Evolutionary conservation across 2,329 filamentous ascomycete genomes (phyloP).

Genomic region (Thermochaetoides dissita): DNA sequence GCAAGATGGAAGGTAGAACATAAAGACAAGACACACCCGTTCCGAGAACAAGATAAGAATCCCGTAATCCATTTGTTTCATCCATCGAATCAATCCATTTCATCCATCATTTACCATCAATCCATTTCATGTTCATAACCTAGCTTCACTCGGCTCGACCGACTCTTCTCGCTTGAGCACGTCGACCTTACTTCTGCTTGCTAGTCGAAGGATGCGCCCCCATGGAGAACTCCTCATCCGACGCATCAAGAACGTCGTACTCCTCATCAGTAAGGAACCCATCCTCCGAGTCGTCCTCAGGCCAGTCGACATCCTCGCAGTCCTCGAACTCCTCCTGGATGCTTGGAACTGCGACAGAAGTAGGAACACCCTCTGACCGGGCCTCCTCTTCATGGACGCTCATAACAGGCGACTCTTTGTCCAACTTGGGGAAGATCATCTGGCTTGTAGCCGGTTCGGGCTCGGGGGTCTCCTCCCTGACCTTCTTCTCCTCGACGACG

Average conservation of each 20-base stretch:
- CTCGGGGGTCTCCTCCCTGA: conserved; percentile 32
- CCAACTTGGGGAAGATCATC: conserved; percentile 95
- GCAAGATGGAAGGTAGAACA: not conserved
- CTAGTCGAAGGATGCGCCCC: conserved; percentile 32
- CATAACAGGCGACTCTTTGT: conserved; percentile 76
- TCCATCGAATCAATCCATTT: not conserved
- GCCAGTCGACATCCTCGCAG: conserved; percentile 46
- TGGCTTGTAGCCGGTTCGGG: conserved; percentile 33
- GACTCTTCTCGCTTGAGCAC: too few species aligned
- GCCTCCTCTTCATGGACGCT: conserved; percentile 54
- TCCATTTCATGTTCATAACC: too few species aligned
- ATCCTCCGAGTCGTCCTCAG: conserved; percentile 46
- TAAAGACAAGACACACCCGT: not conserved
- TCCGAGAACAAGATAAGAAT: not conserved
- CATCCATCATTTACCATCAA: too few species aligned
- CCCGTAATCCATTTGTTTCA: conserved; percentile 25
- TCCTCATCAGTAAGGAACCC: conserved; percentile 94
- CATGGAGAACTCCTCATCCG: conserved; percentile 63
- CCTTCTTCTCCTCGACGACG: conserved; percentile 7
- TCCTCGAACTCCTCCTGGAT: conserved; percentile 38
- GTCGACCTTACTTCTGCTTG: conserved; percentile 23
- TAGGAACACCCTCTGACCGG: too few species aligned
- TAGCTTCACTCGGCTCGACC: too few species aligned
- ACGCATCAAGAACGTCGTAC: conserved; percentile 92
- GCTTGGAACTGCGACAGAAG: conserved; percentile 19